Evolutionary conservation across 106 monocot genomes (phyloP), one percentile per base, ranked within the genome.

Genomic region (Acorus calamus): DNA sequence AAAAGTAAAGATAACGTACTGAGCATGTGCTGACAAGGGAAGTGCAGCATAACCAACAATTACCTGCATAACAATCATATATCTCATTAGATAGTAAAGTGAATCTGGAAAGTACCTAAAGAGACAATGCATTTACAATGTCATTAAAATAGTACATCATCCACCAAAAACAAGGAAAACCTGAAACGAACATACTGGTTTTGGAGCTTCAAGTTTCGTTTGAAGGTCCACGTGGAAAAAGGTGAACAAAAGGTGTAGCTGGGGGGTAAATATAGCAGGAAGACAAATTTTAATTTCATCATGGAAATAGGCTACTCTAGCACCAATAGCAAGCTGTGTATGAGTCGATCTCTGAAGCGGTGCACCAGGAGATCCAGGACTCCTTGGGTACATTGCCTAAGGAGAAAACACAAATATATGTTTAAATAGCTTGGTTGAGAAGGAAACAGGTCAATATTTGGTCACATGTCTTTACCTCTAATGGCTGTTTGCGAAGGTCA

Each of bases 181-280:
- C 67, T 14, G 13, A 45, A 56, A 11, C 57, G 61, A 12, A 51
- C 82, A 66, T 79, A 98, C 96, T 69, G 96, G 92, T 75, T 98
- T 98, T 14, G 96, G 96, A 65, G 96, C 85, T 81, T 98, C 96
- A 56, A 80, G 85, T 72, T 92, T 98, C 64, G 79, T 81, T 85
- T 92, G 96, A 63, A 98, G 88, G 65, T 98, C 96, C 53, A 98
- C 68, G 74, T 98, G 92, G 66, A 88, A 92, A 56, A 91, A 78
- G 1, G 91, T 88, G 57, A 98, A 98, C 5, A 98, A 66, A 79
- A 98, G 84, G 79, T 98, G 96, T 65, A 92, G 92, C 10, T 98
- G 96, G 57, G 91, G 83, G 60, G 96, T 85, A 69, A 98, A 79
- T 67, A 98, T 52, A 59, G 85, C 76, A 12, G 92, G 96, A 46